Evolutionary conservation across 1,284 basidiomycete genomes (phyloP).

Genomic region (Meira miltonrushii): DNA sequence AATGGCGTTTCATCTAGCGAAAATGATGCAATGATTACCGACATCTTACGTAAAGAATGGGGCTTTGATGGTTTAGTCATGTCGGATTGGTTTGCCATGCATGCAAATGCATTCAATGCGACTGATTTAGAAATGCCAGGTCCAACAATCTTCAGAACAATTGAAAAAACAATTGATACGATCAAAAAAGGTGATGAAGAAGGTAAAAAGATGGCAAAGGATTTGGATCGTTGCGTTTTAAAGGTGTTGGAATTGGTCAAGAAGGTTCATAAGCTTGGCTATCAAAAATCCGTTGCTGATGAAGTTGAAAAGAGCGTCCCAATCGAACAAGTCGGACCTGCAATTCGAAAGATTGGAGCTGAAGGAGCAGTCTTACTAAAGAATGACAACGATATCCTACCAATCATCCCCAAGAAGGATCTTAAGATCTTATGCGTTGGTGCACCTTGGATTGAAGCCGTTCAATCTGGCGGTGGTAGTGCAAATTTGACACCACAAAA

Average conservation of each 20-base stretch:
- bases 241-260: conserved; percentile 43
- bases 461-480: conserved; percentile 15
- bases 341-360: conserved; percentile 22
- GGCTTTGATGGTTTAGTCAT: conserved; percentile 70
- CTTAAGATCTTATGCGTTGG: conserved; percentile 12
- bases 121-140: conserved; percentile 19
- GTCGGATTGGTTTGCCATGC: conserved; percentile 29
- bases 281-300: not conserved
- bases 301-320: conserved; percentile 13
- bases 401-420: conserved; percentile 2
- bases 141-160: conserved; percentile 5
- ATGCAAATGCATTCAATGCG: conserved; percentile 5
- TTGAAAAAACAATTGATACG: not conserved
- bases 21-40: conserved; percentile 63
- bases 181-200: conserved; percentile 1
- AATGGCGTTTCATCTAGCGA: conserved; percentile 67
- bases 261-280: conserved; percentile 45
- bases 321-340: conserved; percentile 53
- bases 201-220: conserved; percentile 4
- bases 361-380: conserved; percentile 62
- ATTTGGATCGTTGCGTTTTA: conserved; percentile 47
- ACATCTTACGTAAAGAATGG: conserved; percentile 65
- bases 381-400: conserved; percentile 17
- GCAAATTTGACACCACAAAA: conserved; percentile 17
- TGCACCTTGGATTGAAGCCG: conserved; percentile 9